These are phyloP conservation scores for Debaryomyces sp. DNA, from an alignment of 1,139 yeast genomes.

Conservation along the genomic window DNA sequence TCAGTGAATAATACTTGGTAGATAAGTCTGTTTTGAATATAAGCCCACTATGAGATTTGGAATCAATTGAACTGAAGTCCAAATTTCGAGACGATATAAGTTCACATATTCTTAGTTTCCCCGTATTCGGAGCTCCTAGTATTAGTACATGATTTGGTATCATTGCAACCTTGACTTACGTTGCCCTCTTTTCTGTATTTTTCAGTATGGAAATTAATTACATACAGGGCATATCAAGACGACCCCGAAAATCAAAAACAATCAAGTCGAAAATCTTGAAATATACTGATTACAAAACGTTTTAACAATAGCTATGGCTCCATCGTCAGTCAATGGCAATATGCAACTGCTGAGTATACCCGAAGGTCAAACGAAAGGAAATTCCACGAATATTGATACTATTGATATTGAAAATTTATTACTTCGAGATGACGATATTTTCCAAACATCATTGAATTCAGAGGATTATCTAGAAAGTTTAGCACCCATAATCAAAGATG, in stretches of 20 bases:
- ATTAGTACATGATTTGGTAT: constrained; percentile 39
- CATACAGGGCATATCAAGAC: constrained; percentile 3
- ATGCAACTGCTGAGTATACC: constrained; percentile 3
- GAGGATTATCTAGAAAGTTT: constrained; percentile 79
- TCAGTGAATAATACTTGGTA: constrained; percentile 37
- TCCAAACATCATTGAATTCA: constrained; percentile 54
- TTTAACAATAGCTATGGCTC: constrained; percentile 13
- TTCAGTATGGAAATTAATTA: not conserved
- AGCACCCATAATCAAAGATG: constrained; percentile 75
- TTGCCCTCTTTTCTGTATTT: not conserved
- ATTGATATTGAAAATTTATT: constrained; percentile 43
- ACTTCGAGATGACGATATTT: constrained; percentile 48
- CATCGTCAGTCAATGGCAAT: constrained; percentile 13
- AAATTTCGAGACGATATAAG: constrained; percentile 17
- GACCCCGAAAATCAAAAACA: constrained; percentile 2
- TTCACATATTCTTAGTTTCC: constrained; percentile 36
- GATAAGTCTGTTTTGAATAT: constrained; percentile 29
- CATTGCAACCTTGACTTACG: constrained; percentile 15
- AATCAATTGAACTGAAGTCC: constrained; percentile 12
- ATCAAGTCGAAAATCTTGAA: not conserved
- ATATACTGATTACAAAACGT: not conserved
- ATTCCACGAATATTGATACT: constrained; percentile 22
- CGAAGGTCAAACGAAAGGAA: constrained; percentile 6
- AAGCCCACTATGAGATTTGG: constrained; percentile 38
- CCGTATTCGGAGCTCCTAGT: constrained; percentile 41